Evolutionary conservation across 495 filamentous ascomycete genomes (phyloP).

Genomic region (Bombardia bombarda): DNA sequence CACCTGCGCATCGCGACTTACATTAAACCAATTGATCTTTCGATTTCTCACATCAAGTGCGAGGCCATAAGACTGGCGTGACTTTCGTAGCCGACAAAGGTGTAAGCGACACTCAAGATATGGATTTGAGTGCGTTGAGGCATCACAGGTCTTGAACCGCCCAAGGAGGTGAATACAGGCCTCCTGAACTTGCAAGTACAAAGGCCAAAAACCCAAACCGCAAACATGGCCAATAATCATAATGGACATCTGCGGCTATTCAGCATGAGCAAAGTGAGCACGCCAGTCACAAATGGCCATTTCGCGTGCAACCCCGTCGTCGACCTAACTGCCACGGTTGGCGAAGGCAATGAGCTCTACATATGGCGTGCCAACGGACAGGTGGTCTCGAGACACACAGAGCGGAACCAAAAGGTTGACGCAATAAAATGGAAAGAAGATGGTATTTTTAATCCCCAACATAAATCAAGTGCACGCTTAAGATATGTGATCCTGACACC

Average conservation of each 20-base stretch:
- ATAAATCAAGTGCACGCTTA: conserved; percentile 6
- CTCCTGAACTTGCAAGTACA: no score
- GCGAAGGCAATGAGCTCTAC: conserved; percentile 60
- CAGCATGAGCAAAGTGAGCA: conserved; percentile 36
- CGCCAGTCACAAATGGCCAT: conserved; percentile 29
- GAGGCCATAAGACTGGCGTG: no score
- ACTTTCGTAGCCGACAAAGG: no score
- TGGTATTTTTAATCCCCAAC: conserved; percentile 39
- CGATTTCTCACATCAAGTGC: no score
- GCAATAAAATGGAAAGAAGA: conserved; percentile 70
- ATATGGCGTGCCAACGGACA: conserved; percentile 45
- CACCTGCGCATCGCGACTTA: no score
- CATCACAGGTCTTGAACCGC: no score
- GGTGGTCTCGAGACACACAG: conserved; percentile 35
- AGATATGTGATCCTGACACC: conserved; percentile 8
- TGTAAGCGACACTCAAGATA: no score
- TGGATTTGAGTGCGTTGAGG: no score
- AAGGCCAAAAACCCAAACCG: no score
- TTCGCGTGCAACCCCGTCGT: conserved; percentile 73
- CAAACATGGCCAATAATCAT: neutral
- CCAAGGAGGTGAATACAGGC: no score
- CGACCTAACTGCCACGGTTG: conserved; percentile 70
- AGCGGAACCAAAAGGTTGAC: conserved; percentile 44
- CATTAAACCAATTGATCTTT: no score
- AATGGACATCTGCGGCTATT: conserved; percentile 25